These are phyloP conservation scores for Raphanus sativus DNA, from an alignment of 345 rosid species.

Conservation along the genomic window DNA sequence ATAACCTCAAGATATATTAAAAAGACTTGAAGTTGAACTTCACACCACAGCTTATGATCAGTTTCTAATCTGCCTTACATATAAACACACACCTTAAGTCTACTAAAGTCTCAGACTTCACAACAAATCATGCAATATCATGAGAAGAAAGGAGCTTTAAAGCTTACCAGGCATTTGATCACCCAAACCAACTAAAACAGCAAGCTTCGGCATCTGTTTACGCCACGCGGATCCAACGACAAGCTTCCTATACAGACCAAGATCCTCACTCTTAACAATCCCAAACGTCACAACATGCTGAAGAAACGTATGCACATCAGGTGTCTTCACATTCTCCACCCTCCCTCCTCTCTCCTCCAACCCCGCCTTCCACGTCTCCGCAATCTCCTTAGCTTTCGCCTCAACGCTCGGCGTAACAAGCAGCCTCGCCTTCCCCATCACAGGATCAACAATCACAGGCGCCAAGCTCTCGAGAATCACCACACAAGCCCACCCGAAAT, in stretches of 20 bases:
- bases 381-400: slow-evolving; percentile 75
- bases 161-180: slow-evolving; percentile 90
- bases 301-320: slow-evolving; percentile 95
- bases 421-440: slow-evolving; percentile 74
- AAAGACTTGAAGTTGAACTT: slow-evolving; percentile 10
- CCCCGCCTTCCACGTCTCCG: slow-evolving; percentile 90
- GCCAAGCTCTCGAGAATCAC: slow-evolving; percentile 81
- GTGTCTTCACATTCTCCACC: slow-evolving; percentile 89
- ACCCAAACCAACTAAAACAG: slow-evolving; percentile 87
- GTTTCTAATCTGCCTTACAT: slow-evolving; percentile 15
- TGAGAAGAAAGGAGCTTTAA: not conserved
- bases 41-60: not conserved
- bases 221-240: slow-evolving; percentile 97
- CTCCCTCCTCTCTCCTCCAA: slow-evolving; percentile 93
- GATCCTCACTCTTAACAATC: slow-evolving; percentile 75
- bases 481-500: slow-evolving; percentile 97
- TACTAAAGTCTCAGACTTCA: not conserved
- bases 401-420: slow-evolving; percentile 72
- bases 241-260: slow-evolving; percentile 80
- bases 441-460: slow-evolving; percentile 86
- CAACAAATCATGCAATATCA: not conserved
- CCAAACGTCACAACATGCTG: slow-evolving; percentile 96
- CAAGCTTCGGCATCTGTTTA: slow-evolving; percentile 98
- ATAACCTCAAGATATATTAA: not conserved
- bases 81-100: too few relatives aligned